These are phyloP conservation scores for Leccinum fallax DNA, from an alignment of 1,284 basidiomycete genomes.

Conservation along the genomic window DNA sequence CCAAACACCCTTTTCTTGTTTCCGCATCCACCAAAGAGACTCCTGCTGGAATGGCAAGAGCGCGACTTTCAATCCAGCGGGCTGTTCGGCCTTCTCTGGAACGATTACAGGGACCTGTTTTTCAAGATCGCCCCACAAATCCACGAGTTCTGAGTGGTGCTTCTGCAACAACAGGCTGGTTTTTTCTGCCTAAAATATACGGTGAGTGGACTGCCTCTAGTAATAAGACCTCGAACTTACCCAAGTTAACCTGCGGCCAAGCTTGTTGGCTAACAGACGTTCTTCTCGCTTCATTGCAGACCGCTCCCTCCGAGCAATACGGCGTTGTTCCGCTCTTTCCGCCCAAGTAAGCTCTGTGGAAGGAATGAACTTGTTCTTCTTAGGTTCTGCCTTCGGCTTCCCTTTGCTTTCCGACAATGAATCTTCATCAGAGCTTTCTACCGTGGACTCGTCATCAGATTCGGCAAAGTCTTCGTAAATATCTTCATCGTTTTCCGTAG, in stretches of 20 bases:
- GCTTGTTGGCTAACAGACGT: slow-evolving; percentile 46
- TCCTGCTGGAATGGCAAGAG: slow-evolving; percentile 88
- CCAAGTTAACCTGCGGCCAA: slow-evolving; percentile 73
- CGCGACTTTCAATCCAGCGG: slow-evolving; percentile 73
- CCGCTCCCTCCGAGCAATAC: slow-evolving; percentile 26
- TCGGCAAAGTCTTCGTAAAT: slow-evolving; percentile 25
- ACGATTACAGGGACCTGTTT: slow-evolving; percentile 60
- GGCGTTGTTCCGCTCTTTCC: slow-evolving; percentile 7
- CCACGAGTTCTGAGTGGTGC: slow-evolving; percentile 75
- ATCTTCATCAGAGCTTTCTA: slow-evolving; percentile 40
- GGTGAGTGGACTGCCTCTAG: not conserved
- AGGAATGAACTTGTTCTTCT: slow-evolving; percentile 31
- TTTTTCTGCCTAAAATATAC: slow-evolving; percentile 67
- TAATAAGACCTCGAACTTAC: slow-evolving; percentile 39
- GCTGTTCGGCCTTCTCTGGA: slow-evolving; percentile 79
- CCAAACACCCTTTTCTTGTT: slow-evolving; percentile 91
- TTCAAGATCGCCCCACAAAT: slow-evolving; percentile 90
- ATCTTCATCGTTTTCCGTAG: slow-evolving; percentile 37
- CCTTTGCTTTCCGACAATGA: slow-evolving; percentile 32
- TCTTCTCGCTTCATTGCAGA: slow-evolving; percentile 50
- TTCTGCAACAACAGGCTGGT: slow-evolving; percentile 64
- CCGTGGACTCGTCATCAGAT: slow-evolving; percentile 29
- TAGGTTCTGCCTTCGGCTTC: slow-evolving; percentile 40
- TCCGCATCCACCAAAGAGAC: slow-evolving; percentile 93
- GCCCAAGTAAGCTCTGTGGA: slow-evolving; percentile 27